Conservation (phyloP, 495 filamentous ascomycete genomes). For the Penicillium tannophilum region DNA sequence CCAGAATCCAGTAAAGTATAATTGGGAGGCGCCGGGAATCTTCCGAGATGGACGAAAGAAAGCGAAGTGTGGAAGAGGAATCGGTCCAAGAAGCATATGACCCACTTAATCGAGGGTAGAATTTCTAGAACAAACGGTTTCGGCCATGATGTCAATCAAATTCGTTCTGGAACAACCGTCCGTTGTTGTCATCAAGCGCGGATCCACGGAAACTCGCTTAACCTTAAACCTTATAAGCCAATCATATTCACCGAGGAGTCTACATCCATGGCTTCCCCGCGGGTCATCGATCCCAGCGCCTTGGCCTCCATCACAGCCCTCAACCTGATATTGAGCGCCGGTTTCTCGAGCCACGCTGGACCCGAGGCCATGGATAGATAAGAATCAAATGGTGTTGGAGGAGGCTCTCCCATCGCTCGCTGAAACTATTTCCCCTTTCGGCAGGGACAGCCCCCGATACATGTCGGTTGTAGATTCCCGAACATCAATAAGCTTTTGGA, state of each 20-base stretch:
- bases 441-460: background rate
- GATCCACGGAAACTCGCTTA: background rate
- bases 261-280: background rate
- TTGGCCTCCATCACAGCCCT: background rate
- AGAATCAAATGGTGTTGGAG: background rate
- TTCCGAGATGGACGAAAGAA: slow-evolving; percentile 1
- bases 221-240: background rate
- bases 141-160: background rate
- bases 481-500: background rate
- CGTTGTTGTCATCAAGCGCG: background rate
- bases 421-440: background rate
- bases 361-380: background rate
- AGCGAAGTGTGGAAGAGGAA: background rate
- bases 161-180: background rate
- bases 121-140: background rate
- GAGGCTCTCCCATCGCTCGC: background rate
- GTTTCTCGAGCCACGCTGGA: background rate
- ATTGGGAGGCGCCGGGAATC: background rate
- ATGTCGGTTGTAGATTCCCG: background rate
- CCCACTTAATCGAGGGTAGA: background rate
- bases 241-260: background rate
- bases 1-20: background rate
- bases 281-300: background rate
- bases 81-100: background rate
- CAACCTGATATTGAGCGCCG: background rate